Percentiles rank a stretch among this genome's conserved stretches.
These are phyloP conservation scores for Penicillium sp. DNA, from an alignment of 2,329 filamentous ascomycete species.

Conservation along the genomic window DNA sequence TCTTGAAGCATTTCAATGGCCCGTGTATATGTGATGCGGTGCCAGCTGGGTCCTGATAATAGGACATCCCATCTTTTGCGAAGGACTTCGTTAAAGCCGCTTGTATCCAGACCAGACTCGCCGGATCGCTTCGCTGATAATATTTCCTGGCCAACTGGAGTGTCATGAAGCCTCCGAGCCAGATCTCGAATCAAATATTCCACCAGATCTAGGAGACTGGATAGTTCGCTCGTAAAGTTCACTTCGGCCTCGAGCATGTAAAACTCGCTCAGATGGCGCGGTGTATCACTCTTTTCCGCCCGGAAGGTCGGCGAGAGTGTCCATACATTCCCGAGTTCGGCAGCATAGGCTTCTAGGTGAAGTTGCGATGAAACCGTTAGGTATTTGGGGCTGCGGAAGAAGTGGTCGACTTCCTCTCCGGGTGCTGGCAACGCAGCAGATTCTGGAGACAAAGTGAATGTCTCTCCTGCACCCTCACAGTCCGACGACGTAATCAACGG, in stretches of 20 bases:
- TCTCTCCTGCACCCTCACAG: constrained; percentile 93
- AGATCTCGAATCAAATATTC: constrained; percentile 69
- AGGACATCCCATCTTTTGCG: constrained; percentile 70
- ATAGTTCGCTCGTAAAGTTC: constrained; percentile 68
- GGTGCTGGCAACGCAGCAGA: constrained; percentile 16
- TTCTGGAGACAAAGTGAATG: constrained; percentile 66
- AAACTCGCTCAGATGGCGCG: constrained; percentile 91
- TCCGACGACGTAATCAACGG: constrained; percentile 95
- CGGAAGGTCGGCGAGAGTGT: constrained; percentile 89
- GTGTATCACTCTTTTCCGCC: constrained; percentile 88
- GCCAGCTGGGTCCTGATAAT: constrained; percentile 57
- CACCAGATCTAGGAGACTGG: constrained; percentile 70
- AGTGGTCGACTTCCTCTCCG: constrained; percentile 41
- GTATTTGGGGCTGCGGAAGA: constrained; percentile 87
- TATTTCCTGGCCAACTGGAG: constrained; percentile 54
- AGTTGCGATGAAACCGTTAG: constrained; percentile 93
- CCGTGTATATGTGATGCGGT: constrained; percentile 75
- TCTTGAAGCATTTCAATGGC: constrained; percentile 67
- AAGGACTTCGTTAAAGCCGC: constrained; percentile 45
- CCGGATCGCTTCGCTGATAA: constrained; percentile 42
- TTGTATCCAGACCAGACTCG: constrained; percentile 39
- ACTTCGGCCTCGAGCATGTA: constrained; percentile 97
- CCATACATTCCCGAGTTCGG: constrained; percentile 88
- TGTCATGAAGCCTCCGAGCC: constrained; percentile 48
- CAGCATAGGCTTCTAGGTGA: constrained; percentile 86